phyloP scores from a whole-genome alignment of 805 yeast species.

The Teunomyces panamensis region DNA sequence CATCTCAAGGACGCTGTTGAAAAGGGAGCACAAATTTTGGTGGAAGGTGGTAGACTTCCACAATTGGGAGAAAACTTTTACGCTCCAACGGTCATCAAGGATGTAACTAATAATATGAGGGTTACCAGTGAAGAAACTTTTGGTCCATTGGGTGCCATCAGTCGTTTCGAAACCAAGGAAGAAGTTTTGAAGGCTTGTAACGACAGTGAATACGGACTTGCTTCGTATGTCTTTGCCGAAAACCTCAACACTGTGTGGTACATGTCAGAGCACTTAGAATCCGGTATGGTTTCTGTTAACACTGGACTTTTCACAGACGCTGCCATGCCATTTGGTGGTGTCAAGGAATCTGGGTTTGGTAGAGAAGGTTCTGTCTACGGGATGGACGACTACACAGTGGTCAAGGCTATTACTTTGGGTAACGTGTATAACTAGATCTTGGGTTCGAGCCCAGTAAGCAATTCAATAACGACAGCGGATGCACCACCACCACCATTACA shows the following conservation, averaged over 20 bases:
- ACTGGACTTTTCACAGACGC: conserved; percentile 57
- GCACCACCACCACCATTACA: conserved; percentile 99
- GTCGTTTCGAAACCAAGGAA: conserved; percentile 51
- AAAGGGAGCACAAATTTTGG: conserved; percentile 52
- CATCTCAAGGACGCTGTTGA: conserved; percentile 53
- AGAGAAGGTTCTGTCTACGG: conserved; percentile 67
- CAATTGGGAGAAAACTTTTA: conserved; percentile 51
- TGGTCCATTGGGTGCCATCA: conserved; percentile 61
- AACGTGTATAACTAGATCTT: conserved; percentile 23
- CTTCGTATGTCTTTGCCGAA: conserved; percentile 57
- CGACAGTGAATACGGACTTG: conserved; percentile 55
- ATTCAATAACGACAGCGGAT: conserved; percentile 82
- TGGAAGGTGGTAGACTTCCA: conserved; percentile 52
- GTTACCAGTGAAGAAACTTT: conserved; percentile 60
- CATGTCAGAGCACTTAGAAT: conserved; percentile 54
- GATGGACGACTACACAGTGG: conserved; percentile 55
- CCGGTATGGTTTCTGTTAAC: conserved; percentile 66
- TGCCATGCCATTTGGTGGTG: conserved; percentile 59
- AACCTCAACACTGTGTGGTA: conserved; percentile 48
- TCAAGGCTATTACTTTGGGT: conserved; percentile 53
- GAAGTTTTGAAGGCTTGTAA: conserved; percentile 55
- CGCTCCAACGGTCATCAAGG: conserved; percentile 51
- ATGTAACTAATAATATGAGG: conserved; percentile 49
- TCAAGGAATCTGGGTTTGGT: conserved; percentile 67
- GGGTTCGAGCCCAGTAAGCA: background rate